These are phyloP conservation scores for Aotearoamyces nothofagi DNA, from an alignment of 2,329 filamentous ascomycete genomes.

Conservation along the genomic window DNA sequence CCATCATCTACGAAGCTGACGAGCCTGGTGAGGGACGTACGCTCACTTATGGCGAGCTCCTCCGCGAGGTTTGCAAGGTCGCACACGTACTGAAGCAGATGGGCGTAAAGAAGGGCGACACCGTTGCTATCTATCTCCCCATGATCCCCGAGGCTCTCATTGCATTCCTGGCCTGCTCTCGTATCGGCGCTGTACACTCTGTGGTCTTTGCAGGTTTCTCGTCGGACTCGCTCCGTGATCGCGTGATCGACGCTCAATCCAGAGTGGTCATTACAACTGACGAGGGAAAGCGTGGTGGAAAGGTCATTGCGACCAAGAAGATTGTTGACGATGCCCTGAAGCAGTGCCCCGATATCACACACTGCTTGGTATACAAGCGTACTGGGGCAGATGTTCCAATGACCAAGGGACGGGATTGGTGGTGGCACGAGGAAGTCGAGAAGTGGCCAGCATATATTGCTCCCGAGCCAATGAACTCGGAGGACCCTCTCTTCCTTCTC, in stretches of 20 bases:
- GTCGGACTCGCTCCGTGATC: slow-evolving; percentile 86
- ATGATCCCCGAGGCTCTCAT: slow-evolving; percentile 97
- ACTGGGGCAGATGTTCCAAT: slow-evolving; percentile 87
- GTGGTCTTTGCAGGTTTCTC: slow-evolving; percentile 98
- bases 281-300: slow-evolving; percentile 95
- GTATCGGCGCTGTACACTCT: slow-evolving; percentile 92
- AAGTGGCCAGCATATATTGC: slow-evolving; percentile 92
- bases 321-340: slow-evolving; percentile 96
- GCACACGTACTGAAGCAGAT: slow-evolving; percentile 85
- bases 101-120: slow-evolving; percentile 94
- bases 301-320: slow-evolving; percentile 95
- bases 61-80: slow-evolving; percentile 78
- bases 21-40: slow-evolving; percentile 75
- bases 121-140: slow-evolving; percentile 90
- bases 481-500: slow-evolving; percentile 92
- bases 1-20: slow-evolving; percentile 98
- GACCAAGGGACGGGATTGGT: slow-evolving; percentile 77
- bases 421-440: slow-evolving; percentile 98
- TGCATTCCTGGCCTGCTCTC: slow-evolving; percentile 77
- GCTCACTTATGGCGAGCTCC: slow-evolving; percentile 84
- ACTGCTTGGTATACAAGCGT: slow-evolving; percentile 86
- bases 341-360: slow-evolving; percentile 78
- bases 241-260: slow-evolving; percentile 78
- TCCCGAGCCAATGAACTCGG: slow-evolving; percentile 77
- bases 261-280: slow-evolving; percentile 95